Percentiles rank a stretch among this genome's conserved stretches.
Conservation (phyloP, 257 asterid genomes). For the Solanum ossicruentum region DNA sequence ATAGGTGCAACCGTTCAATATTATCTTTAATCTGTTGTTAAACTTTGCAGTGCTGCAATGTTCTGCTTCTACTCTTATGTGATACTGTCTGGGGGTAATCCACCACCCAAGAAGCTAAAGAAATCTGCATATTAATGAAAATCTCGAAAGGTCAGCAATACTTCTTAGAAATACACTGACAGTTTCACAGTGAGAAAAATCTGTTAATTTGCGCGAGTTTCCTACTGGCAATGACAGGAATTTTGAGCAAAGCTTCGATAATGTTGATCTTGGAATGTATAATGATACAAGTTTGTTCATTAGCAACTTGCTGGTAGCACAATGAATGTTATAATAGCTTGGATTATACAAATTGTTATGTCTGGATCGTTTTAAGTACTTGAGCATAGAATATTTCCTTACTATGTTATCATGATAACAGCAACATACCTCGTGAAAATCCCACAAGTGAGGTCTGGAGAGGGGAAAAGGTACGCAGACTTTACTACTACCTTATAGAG, state of each 20-base stretch:
- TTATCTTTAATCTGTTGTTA: not conserved
- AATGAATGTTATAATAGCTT: not conserved
- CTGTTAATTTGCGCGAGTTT: not conserved
- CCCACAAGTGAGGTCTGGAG: too few species aligned
- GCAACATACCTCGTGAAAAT: too few species aligned
- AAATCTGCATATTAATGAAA: conserved; percentile 1
- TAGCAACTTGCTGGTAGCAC: not conserved
- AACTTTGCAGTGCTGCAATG: conserved; percentile 64
- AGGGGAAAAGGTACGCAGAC: too few species aligned
- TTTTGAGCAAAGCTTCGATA: not conserved
- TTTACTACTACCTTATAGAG: too few species aligned
- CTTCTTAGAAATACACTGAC: not conserved
- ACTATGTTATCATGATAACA: too few species aligned
- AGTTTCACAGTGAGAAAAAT: not conserved
- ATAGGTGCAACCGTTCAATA: not conserved
- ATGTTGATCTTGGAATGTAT: not conserved
- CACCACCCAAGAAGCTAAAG: conserved; percentile 35
- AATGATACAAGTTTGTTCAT: not conserved
- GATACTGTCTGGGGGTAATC: conserved; percentile 52
- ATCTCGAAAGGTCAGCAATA: not conserved
- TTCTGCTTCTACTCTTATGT: conserved; percentile 75
- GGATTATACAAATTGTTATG: not conserved
- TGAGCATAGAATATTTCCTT: not conserved
- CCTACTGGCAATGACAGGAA: not conserved
- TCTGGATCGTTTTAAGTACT: not conserved